phyloP scores from a whole-genome alignment of 176 grass and related monocot genomes.

The Carex littledalei region DNA sequence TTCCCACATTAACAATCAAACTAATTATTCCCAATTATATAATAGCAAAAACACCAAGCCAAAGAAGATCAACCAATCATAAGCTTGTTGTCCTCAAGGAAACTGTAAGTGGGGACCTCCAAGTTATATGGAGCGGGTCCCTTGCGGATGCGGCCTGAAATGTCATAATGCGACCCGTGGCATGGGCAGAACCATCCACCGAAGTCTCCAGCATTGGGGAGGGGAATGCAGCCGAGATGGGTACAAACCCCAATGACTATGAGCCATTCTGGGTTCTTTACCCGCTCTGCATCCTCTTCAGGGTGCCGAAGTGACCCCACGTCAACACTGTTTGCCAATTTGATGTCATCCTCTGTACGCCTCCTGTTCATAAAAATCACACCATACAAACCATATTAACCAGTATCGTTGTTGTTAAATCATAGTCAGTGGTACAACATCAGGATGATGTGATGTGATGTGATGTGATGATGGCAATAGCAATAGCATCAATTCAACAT shows the following conservation, averaged over 20 bases:
- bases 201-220: conserved; percentile 76
- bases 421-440: neutral
- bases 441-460: neutral
- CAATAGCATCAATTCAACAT: neutral
- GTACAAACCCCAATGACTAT: conserved; percentile 81
- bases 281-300: conserved; percentile 61
- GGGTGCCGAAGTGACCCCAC: conserved; percentile 61
- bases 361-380: conserved; percentile 26
- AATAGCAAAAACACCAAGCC: conserved; percentile 8
- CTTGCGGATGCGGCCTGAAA: conserved; percentile 80
- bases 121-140: conserved; percentile 86
- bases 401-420: neutral
- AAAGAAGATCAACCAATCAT: conserved; percentile 55
- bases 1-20: neutral
- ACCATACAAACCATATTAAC: neutral
- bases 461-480: neutral
- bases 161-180: conserved; percentile 86
- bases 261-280: conserved; percentile 86
- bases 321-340: conserved; percentile 70
- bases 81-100: conserved; percentile 87
- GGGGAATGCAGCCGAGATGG: conserved; percentile 83
- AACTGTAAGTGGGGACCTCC: conserved; percentile 76
- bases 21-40: conserved; percentile 19
- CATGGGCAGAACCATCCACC: conserved; percentile 93
- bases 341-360: conserved; percentile 79